These are phyloP conservation scores for Tolypocladium album DNA, from an alignment of 2,329 filamentous ascomycete species.

Conservation along the genomic window DNA sequence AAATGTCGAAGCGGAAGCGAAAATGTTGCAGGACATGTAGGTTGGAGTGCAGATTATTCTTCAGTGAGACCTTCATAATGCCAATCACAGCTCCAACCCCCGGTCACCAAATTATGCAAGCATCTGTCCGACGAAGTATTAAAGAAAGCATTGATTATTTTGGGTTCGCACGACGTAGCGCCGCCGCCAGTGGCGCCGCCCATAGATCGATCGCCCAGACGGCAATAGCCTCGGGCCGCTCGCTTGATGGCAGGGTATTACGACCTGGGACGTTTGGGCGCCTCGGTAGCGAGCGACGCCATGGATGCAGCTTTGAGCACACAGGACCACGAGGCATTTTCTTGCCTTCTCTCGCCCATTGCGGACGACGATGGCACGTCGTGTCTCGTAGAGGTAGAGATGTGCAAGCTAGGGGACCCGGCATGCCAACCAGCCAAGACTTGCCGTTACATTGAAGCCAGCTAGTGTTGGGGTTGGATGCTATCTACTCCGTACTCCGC, in stretches of 20 bases:
- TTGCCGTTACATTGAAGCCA: not conserved
- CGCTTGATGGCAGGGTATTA: not conserved
- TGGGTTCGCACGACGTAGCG: not conserved
- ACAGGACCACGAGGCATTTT: not conserved
- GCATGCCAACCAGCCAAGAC: not conserved
- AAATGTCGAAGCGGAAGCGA: too few relatives aligned
- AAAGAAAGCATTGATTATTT: not conserved
- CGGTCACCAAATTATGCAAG: too few relatives aligned
- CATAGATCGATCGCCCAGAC: too few relatives aligned
- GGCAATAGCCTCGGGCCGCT: not conserved
- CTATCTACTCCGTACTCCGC: not conserved
- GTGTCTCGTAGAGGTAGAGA: not conserved
- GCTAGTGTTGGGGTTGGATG: not conserved
- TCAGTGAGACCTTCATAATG: too few relatives aligned
- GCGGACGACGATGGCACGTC: not conserved
- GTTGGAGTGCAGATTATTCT: too few relatives aligned
- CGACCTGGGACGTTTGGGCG: not conserved
- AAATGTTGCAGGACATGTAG: too few relatives aligned
- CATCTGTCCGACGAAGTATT: too few relatives aligned
- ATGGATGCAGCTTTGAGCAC: not conserved
- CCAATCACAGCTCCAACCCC: too few relatives aligned
- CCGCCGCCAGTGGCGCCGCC: too few relatives aligned
- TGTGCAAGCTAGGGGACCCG: too few relatives aligned
- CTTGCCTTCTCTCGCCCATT: not conserved
- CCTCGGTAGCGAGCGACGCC: not conserved